These are phyloP conservation scores for Didymella segeticola DNA, from an alignment of 2,329 filamentous ascomycete genomes.

Conservation along the genomic window DNA sequence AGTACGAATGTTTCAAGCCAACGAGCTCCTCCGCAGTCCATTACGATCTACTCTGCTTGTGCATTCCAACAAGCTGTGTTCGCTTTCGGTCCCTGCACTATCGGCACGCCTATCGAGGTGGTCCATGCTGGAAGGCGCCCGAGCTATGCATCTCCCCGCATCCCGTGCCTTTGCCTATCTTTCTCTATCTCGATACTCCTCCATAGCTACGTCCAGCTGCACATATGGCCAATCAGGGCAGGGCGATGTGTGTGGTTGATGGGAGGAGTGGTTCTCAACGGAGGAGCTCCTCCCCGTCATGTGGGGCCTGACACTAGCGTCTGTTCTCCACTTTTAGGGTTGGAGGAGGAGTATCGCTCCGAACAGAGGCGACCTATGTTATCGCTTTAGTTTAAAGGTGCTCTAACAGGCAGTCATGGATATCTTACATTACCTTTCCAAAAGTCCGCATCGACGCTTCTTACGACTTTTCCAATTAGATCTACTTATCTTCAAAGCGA, in stretches of 20 bases:
- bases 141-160: constrained; percentile 1
- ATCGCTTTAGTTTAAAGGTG: not conserved
- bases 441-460: not conserved
- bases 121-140: not conserved
- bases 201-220: not conserved
- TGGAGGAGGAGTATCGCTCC: not conserved
- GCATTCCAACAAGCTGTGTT: not conserved
- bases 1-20: not conserved
- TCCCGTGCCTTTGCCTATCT: constrained; percentile 3
- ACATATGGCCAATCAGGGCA: not conserved
- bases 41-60: not conserved
- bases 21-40: constrained; percentile 12
- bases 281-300: constrained; percentile 23
- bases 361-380: not conserved
- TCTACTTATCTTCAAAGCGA: not conserved
- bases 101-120: too few relatives aligned
- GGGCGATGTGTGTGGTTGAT: not conserved
- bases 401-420: not conserved
- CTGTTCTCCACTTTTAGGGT: not conserved
- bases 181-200: constrained; percentile 1
- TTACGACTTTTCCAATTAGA: not conserved
- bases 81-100: not conserved
- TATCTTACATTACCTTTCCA: not conserved
- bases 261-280: constrained; percentile 7
- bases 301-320: constrained; percentile 2